Conservation (phyloP, 2,329 filamentous ascomycete genomes). For the Claviceps sorghi region DNA sequence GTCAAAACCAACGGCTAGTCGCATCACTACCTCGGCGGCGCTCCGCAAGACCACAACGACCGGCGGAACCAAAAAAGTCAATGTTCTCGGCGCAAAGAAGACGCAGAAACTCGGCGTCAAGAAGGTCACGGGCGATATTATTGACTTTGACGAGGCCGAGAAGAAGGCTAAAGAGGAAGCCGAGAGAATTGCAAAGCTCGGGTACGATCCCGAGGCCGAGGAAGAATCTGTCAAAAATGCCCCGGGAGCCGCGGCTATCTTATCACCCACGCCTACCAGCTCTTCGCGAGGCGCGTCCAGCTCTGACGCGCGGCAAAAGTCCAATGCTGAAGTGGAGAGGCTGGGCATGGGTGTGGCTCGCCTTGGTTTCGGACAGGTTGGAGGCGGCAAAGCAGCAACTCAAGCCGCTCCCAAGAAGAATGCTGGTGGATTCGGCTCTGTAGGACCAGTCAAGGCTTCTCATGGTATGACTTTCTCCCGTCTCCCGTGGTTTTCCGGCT, state of each 20-base stretch:
- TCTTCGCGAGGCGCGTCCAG: slow-evolving; percentile 46
- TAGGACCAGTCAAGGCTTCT: slow-evolving; percentile 56
- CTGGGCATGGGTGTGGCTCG: slow-evolving; percentile 78
- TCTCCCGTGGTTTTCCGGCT: neutral
- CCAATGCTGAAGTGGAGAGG: slow-evolving; percentile 68
- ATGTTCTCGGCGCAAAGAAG: slow-evolving; percentile 78
- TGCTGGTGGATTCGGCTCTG: slow-evolving; percentile 73
- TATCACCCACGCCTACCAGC: slow-evolving; percentile 61
- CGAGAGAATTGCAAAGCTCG: slow-evolving; percentile 85
- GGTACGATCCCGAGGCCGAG: slow-evolving; percentile 88
- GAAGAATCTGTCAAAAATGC: slow-evolving; percentile 35
- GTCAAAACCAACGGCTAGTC: slow-evolving; percentile 47
- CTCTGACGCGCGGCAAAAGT: slow-evolving; percentile 41
- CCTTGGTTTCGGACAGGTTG: slow-evolving; percentile 79
- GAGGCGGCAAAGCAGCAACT: slow-evolving; percentile 42
- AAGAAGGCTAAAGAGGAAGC: slow-evolving; percentile 95
- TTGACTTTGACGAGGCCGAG: slow-evolving; percentile 96
- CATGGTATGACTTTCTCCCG: slow-evolving; percentile 39
- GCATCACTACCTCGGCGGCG: slow-evolving; percentile 64
- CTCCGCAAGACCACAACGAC: slow-evolving; percentile 58
- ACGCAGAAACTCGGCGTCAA: slow-evolving; percentile 77
- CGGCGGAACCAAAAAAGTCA: slow-evolving; percentile 60
- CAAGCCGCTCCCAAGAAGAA: slow-evolving; percentile 50
- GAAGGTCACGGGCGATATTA: slow-evolving; percentile 65
- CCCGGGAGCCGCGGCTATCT: slow-evolving; percentile 45